Base-by-base conservation (phyloP, 164 flowering plant species). In the Nelumbo lutea region DNA sequence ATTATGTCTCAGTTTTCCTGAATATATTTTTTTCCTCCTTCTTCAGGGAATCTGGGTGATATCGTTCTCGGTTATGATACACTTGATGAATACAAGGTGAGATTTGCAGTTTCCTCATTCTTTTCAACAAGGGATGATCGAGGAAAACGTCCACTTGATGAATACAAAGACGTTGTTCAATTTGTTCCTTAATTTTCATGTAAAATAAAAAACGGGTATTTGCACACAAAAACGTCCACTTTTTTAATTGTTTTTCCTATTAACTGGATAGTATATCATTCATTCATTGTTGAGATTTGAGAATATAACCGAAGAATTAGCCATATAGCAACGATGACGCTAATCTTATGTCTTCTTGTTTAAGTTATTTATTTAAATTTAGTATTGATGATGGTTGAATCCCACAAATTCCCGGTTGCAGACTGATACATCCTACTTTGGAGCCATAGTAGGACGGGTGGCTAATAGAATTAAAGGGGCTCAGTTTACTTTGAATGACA, bases 391-490 rank as follows among this genome's bases (percentile, higher is more conserved):
- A 27, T 27, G 27, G 27, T 27, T 27, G 27, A 27, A 27, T 27
- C 27, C 27, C 27, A 27, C 27, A 27, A 27, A 27, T 27, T 50
- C 53, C 11, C 53, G 11, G 1, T 8, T 79, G 68, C 85, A 93
- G 98, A 85, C 84, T 68, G 94, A 90, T 66, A 68, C 77, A 47
- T 58, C 83, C 1, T 83, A 88, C 62, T 84, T 90, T 45, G 96
- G 97, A 5, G 83, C 86, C 55, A 73, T 80, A 38, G 90, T 88
- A 57, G 97, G 97, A 9, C 78, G 94, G 14, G 92, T 88, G 9
- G 96, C 92, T 3, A 92, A 92, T 66, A 76, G 97, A 68, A 85
- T 92, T 38, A 83, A 70, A n/a, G 86, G 85, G 1, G 97, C 92
- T 62, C 70, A 82, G 11, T 92, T 85, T 68, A 78, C 73, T 10